Percentiles rank a stretch among this genome's conserved stretches.
Evolutionary conservation across 2,329 filamentous ascomycete species (phyloP).

Genomic region (Fusarium sp.): DNA sequence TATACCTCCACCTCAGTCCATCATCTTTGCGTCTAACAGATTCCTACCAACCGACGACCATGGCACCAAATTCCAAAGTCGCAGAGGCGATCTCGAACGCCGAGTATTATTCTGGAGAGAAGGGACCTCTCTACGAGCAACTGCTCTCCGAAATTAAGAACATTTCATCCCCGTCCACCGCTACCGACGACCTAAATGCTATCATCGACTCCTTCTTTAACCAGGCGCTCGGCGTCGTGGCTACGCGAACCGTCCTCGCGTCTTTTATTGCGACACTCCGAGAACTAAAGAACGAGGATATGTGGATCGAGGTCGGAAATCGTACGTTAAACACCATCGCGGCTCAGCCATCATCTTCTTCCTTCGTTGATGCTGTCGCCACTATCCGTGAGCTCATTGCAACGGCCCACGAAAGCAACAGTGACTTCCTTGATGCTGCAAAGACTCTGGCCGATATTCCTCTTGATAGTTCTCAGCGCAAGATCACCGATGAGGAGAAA

Average conservation of each 20-base stretch:
- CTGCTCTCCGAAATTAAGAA: constrained; percentile 57
- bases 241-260: constrained; percentile 75
- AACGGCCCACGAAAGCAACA: constrained; percentile 81
- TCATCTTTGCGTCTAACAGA: background rate
- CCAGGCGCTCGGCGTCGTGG: constrained; percentile 79
- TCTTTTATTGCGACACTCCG: constrained; percentile 72
- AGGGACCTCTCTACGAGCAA: constrained; percentile 57
- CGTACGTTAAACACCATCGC: constrained; percentile 75
- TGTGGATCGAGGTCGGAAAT: constrained; percentile 79
- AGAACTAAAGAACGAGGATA: constrained; percentile 67
- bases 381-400: constrained; percentile 83
- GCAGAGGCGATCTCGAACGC: constrained; percentile 55
- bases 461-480: constrained; percentile 87
- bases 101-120: constrained; percentile 52
- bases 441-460: constrained; percentile 83
- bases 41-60: constrained; percentile 31
- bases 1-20: constrained; percentile 24
- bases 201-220: constrained; percentile 74
- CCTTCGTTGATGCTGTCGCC: constrained; percentile 85
- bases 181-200: constrained; percentile 69
- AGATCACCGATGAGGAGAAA: constrained; percentile 83
- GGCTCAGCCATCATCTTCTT: constrained; percentile 71
- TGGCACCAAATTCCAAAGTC: constrained; percentile 54
- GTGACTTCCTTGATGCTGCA: constrained; percentile 84
- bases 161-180: constrained; percentile 52